Percentiles rank a stretch among this genome's conserved stretches.
Evolutionary conservation across 352 stramenopile species (phyloP).

Genomic region (Globisporangium abappressorium): DNA sequence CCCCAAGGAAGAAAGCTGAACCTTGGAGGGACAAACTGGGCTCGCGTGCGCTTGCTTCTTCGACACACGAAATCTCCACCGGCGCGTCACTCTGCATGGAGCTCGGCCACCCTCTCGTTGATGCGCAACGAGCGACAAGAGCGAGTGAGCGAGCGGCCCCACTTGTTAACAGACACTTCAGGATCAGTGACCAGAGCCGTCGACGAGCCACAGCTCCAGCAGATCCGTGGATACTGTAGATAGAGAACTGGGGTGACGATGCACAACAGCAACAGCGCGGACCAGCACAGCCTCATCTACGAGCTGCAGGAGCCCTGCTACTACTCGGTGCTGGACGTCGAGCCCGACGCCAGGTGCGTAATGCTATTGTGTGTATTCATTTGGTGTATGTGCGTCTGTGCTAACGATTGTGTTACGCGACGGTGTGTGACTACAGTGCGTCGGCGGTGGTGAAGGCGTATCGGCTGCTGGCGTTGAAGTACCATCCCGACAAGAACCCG

Average conservation of each 20-base stretch:
- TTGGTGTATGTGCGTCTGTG: background rate
- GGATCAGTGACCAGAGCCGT: background rate
- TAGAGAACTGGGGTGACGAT: constrained; percentile 1
- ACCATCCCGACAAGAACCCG: constrained; percentile 97
- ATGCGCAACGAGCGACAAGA: constrained; percentile 3
- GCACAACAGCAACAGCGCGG: constrained; percentile 20
- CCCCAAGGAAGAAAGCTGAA: background rate
- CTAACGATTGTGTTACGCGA: background rate
- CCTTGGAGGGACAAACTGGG: background rate
- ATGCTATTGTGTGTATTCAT: background rate
- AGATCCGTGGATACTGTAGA: background rate
- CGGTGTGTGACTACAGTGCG: constrained; percentile 39
- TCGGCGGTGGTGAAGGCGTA: constrained; percentile 95
- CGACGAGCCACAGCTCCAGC: background rate
- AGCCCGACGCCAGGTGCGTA: constrained; percentile 48
- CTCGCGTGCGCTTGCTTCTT: background rate
- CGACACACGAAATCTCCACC: background rate
- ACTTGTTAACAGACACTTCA: background rate
- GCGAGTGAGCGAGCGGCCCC: background rate
- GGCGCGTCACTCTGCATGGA: constrained; percentile 12
- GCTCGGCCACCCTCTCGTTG: background rate
- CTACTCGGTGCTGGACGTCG: constrained; percentile 67
- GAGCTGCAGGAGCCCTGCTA: constrained; percentile 57
- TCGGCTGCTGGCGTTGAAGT: constrained; percentile 89
- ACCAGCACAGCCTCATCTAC: constrained; percentile 29